Base-by-base conservation (phyloP, 2,329 filamentous ascomycete genomes). In the Aspergillus floridensis region DNA sequence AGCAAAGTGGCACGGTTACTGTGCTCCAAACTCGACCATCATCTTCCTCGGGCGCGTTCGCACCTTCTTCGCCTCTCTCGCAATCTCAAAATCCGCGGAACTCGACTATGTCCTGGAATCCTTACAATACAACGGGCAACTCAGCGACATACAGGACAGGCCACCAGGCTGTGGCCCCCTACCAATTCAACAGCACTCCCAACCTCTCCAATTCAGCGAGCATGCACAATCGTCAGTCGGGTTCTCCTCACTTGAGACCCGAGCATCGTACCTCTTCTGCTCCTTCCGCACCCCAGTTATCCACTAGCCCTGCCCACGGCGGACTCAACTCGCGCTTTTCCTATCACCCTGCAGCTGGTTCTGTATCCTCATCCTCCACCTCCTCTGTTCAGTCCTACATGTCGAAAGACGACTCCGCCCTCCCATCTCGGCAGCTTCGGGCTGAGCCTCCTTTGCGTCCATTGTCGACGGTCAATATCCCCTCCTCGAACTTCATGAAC, bases 21-120 rank as follows among this genome's bases (percentile, higher is more conserved):
- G 89, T 92, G 84, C 86, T 93, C 70, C 89, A 92, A 76, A 84
- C 88, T 68, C 86, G 88, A 74, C 86, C 88, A 63, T 82, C 83
- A 57, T 88, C 89, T 61, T 82, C 86, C 47, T 84, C 84, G 58
- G 84, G 82, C 70, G 84, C 84, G 67, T 85, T 88, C 61, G 64
- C 70, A 56, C 65, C 72, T 29, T 67, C 70, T 12, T 63, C 72
- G 46, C 72, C 75, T 52, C 65, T 68, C 35, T 66, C 68, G 46
- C 68, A 72, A 53, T 63, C 80, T 79, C 71, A 82, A 46, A 70
- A 68, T 53, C 68, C 72, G 57, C 72, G 73, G 48, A 74, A 71
- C 61, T 66, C 74, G 60, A 69, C 69, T 61, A 74, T 77, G 70
- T 75, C 77, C 57, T 76, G 76, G 66, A 74, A 73, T 53, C 68